A percentile compares a stretch with the other conserved stretches of the same genome.
Evolutionary conservation across 108 stramenopile species (phyloP).

Genomic region (Bacterosira constricta): DNA sequence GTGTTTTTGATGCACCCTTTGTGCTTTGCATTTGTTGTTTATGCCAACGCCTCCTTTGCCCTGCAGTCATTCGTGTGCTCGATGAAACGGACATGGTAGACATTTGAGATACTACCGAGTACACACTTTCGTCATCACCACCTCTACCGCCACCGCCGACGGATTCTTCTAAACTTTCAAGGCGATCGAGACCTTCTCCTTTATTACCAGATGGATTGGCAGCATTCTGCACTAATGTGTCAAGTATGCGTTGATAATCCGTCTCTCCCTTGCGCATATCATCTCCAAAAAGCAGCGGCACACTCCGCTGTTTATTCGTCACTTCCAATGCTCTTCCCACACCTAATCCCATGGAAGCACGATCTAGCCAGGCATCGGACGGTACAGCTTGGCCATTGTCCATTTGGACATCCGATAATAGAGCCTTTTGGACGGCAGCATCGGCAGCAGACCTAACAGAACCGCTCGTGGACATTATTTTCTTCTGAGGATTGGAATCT

Average conservation of each 20-base stretch:
- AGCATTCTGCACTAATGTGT: constrained; percentile 15
- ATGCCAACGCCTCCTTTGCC: constrained; percentile 42
- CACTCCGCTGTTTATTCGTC: constrained; percentile 22
- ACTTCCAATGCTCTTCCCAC: constrained; percentile 23
- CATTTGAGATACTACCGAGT: constrained; percentile 28
- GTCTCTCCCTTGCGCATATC: constrained; percentile 26
- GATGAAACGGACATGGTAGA: constrained; percentile 38
- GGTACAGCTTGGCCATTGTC: constrained; percentile 51
- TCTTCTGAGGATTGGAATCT: no score
- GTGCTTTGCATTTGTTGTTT: constrained; percentile 26
- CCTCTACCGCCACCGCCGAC: background rate
- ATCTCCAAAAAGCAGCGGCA: constrained; percentile 28
- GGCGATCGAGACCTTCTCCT: constrained; percentile 2
- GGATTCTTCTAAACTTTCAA: constrained; percentile 6
- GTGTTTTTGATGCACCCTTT: background rate
- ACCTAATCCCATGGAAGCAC: constrained; percentile 28
- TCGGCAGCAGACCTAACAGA: constrained; percentile 37
- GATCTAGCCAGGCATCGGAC: constrained; percentile 50
- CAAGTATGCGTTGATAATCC: constrained; percentile 38
- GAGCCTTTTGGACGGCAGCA: constrained; percentile 23
- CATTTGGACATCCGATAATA: constrained; percentile 22
- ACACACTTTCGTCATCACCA: constrained; percentile 42
- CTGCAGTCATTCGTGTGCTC: constrained; percentile 33
- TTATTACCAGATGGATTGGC: background rate
- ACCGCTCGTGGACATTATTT: constrained; percentile 3